Percentiles rank a stretch among this genome's conserved stretches.
Evolutionary conservation across 805 yeast genomes (phyloP).

Genomic region (Wickerhamomyces ciferrii): DNA sequence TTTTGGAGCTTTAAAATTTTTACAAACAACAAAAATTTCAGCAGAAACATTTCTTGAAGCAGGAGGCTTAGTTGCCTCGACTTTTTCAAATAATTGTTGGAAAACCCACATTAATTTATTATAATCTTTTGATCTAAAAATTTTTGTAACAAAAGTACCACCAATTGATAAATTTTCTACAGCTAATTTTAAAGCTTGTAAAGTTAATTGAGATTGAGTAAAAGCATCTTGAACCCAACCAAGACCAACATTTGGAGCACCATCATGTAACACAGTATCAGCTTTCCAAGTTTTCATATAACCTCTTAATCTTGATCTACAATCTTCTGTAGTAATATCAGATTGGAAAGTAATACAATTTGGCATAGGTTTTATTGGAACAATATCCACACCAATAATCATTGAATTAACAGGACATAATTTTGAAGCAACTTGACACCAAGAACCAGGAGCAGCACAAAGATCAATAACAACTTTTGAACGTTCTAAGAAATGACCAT

Average conservation of each 20-base stretch:
- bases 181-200: slow-evolving; percentile 90
- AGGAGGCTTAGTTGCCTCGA: slow-evolving; percentile 98
- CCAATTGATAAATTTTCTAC: slow-evolving; percentile 88
- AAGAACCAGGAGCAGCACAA: slow-evolving; percentile 99
- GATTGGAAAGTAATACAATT: slow-evolving; percentile 92
- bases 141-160: slow-evolving; percentile 94
- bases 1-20: slow-evolving; percentile 94
- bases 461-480: slow-evolving; percentile 95
- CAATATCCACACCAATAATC: slow-evolving; percentile 98
- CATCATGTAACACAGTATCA: slow-evolving; percentile 96
- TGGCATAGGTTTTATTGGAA: slow-evolving; percentile 94
- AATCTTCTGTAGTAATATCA: slow-evolving; percentile 97
- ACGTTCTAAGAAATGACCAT: slow-evolving; percentile 90
- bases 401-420: slow-evolving; percentile 89
- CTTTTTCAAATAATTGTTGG: slow-evolving; percentile 91
- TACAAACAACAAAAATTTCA: slow-evolving; percentile 96
- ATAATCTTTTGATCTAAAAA: slow-evolving; percentile 98
- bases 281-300: slow-evolving; percentile 99
- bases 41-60: slow-evolving; percentile 99
- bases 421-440: slow-evolving; percentile 98
- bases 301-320: slow-evolving; percentile 90
- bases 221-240: slow-evolving; percentile 99
- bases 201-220: slow-evolving; percentile 92
- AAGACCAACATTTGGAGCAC: slow-evolving; percentile 99
- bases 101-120: slow-evolving; percentile 97